Evolutionary conservation across 108 stramenopile genomes (phyloP).

Genomic region (Nitzschia sp.): DNA sequence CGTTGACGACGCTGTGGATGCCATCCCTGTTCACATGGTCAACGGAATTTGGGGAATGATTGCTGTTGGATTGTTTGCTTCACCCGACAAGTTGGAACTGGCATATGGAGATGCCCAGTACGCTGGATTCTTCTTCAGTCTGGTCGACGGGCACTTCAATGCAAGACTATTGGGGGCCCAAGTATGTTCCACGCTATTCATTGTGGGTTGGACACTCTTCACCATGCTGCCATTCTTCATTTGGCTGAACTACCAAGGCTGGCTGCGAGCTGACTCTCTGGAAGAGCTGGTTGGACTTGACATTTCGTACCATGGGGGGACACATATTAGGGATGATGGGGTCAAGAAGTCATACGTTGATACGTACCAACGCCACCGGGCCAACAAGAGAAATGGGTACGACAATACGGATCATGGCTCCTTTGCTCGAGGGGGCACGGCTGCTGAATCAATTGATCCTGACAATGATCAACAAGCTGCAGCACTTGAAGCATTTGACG

Average conservation of each 20-base stretch:
- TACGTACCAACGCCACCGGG: constrained; percentile 34
- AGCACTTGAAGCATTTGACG: constrained; percentile 4
- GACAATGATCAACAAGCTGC: constrained; percentile 14
- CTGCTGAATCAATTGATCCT: not conserved
- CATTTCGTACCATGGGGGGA: constrained; percentile 68
- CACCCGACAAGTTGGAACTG: constrained; percentile 33
- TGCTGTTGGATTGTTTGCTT: constrained; percentile 77
- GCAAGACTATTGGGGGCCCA: constrained; percentile 60
- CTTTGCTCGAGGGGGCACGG: not conserved
- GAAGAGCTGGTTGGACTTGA: constrained; percentile 81
- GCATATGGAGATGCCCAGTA: constrained; percentile 41
- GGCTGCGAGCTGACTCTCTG: constrained; percentile 75
- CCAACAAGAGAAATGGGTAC: not conserved
- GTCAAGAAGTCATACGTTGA: constrained; percentile 46
- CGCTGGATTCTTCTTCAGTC: constrained; percentile 66
- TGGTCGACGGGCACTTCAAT: constrained; percentile 38
- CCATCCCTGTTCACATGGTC: constrained; percentile 86
- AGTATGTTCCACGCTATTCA: constrained; percentile 65
- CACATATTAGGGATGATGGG: constrained; percentile 4
- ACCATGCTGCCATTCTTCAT: constrained; percentile 74
- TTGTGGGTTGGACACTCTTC: constrained; percentile 65
- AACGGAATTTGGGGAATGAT: constrained; percentile 89
- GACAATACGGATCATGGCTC: not conserved
- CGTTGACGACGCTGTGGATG: constrained; percentile 94
- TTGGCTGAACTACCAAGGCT: constrained; percentile 42